phyloP scores from a whole-genome alignment of 257 asterid genomes.

The Solanum chiquidenum region DNA sequence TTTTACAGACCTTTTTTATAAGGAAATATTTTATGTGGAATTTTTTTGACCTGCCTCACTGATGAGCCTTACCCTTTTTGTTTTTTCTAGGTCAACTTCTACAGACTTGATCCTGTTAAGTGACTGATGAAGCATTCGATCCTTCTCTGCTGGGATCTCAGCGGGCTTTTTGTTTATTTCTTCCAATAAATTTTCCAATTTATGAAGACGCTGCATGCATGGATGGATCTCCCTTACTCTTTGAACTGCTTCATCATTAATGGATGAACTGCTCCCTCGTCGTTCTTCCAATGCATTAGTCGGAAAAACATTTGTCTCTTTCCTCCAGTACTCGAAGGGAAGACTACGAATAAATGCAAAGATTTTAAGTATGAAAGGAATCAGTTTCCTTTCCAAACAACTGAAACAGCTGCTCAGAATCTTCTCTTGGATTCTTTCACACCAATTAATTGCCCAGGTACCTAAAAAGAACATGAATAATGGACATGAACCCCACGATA shows the following conservation, averaged over 20 bases:
- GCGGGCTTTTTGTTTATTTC: constrained; percentile 64
- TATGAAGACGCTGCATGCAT: constrained; percentile 66
- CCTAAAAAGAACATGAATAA: neutral
- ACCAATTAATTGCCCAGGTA: neutral
- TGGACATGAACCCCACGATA: neutral
- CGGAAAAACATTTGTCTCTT: constrained; percentile 27
- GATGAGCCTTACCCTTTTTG: constrained; percentile 56
- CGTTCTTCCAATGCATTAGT: constrained; percentile 26
- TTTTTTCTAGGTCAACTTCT: constrained; percentile 74
- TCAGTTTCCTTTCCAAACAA: constrained; percentile 35
- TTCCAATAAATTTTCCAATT: constrained; percentile 67
- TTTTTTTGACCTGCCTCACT: neutral
- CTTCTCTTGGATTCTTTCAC: constrained; percentile 31
- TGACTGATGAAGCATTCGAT: constrained; percentile 72
- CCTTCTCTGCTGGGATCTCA: constrained; percentile 80
- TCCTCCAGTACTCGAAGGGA: constrained; percentile 47
- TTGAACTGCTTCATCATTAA: constrained; percentile 13
- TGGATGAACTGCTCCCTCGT: constrained; percentile 14
- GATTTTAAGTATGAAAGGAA: constrained; percentile 29
- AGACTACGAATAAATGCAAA: constrained; percentile 18
- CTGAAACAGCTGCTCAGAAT: constrained; percentile 45
- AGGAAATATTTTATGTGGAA: neutral
- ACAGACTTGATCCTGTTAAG: constrained; percentile 75
- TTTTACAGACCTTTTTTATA: neutral
- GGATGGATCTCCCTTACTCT: constrained; percentile 38